phyloP scores from a whole-genome alignment of 2,329 filamentous ascomycete species.

The Periconia sp. region DNA sequence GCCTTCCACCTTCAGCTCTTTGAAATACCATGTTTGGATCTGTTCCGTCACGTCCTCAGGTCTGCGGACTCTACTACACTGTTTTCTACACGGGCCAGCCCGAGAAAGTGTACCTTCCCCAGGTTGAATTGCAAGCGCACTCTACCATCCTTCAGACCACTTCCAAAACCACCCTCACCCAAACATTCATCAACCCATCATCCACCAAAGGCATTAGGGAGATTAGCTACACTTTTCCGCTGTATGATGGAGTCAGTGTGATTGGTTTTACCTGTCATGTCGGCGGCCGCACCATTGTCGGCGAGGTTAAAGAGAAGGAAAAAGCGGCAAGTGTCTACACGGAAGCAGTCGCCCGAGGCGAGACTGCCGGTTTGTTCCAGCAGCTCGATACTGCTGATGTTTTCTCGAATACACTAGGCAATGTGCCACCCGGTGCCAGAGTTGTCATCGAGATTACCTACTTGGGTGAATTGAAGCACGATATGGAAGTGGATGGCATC shows the following conservation, averaged over 20 bases:
- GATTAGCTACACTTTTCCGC: constrained; percentile 68
- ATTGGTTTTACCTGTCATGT: constrained; percentile 68
- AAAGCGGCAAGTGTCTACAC: constrained; percentile 63
- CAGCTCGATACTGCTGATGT: constrained; percentile 65
- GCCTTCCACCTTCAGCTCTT: no score
- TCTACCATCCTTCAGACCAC: constrained; percentile 62
- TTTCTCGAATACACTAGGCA: constrained; percentile 69
- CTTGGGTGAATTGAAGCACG: constrained; percentile 71
- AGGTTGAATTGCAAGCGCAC: constrained; percentile 59
- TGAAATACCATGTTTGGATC: not conserved
- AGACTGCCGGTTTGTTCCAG: constrained; percentile 67
- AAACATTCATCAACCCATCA: constrained; percentile 65
- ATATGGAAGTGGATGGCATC: constrained; percentile 67
- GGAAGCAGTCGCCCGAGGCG: constrained; percentile 58
- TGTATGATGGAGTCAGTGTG: constrained; percentile 72
- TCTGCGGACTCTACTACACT: constrained; percentile 37
- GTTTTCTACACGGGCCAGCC: constrained; percentile 1
- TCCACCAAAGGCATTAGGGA: constrained; percentile 50
- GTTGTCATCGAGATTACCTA: constrained; percentile 66
- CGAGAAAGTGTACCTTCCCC: constrained; percentile 54
- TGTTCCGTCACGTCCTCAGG: constrained; percentile 3
- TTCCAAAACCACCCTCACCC: constrained; percentile 54
- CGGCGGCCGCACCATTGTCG: constrained; percentile 60
- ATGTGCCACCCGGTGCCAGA: constrained; percentile 61
- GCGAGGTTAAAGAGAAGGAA: constrained; percentile 67